Evolutionary conservation across 2,329 filamentous ascomycete genomes (phyloP).

Genomic region (Trichoderma brevicompactum): DNA sequence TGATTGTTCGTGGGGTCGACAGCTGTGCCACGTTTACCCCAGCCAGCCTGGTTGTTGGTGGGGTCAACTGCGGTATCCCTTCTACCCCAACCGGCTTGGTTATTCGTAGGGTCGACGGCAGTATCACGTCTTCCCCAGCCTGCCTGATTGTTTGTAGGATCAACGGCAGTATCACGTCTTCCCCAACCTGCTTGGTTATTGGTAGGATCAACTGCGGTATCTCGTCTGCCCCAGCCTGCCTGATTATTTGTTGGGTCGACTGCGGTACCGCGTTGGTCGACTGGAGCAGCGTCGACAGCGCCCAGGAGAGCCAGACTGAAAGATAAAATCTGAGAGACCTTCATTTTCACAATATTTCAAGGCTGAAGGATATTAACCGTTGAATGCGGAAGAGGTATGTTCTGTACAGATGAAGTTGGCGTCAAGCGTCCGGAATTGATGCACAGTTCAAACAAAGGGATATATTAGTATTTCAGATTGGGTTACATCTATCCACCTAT

Average conservation of each 20-base stretch:
- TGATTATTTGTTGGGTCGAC: too few species aligned
- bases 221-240: too few species aligned
- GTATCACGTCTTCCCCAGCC: not conserved
- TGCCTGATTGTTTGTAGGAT: too few species aligned
- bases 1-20: not conserved
- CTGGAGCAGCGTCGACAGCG: conserved; percentile 18
- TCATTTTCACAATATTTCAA: not conserved
- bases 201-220: too few species aligned
- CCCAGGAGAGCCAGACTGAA: not conserved
- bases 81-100: conserved; percentile 12
- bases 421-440: not conserved
- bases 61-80: not conserved
- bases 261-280: not conserved
- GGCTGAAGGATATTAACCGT: not conserved
- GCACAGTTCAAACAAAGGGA: not conserved
- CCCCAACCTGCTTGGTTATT: too few species aligned
- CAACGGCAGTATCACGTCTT: too few species aligned
- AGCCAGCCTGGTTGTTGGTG: conserved; percentile 7
- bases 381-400: not conserved
- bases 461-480: too few species aligned
- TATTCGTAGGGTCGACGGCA: not conserved
- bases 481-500: too few species aligned
- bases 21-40: not conserved
- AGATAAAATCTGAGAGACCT: conserved; percentile 6
- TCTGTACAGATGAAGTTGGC: not conserved